These are phyloP conservation scores for Glycine soja DNA, from an alignment of 306 rosid genomes.

Conservation along the genomic window DNA sequence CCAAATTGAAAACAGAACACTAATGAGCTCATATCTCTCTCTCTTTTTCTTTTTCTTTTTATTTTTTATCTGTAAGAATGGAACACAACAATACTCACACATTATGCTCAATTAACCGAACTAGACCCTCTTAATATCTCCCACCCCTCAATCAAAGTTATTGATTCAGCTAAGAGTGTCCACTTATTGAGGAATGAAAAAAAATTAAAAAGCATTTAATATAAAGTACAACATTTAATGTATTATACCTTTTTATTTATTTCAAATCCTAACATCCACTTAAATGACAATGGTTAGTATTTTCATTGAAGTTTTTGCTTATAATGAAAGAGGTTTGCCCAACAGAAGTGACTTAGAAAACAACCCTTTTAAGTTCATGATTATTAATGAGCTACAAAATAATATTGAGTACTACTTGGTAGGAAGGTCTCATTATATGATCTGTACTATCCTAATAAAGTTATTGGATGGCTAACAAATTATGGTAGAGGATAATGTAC, in stretches of 20 bases:
- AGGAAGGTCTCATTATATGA: conserved; percentile 30
- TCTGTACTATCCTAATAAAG: conserved; percentile 31
- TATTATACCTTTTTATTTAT: too few species aligned
- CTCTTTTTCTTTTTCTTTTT: too few species aligned
- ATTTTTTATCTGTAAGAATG: too few species aligned
- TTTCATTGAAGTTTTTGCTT: too few species aligned
- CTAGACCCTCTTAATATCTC: too few species aligned
- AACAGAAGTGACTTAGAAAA: background rate
- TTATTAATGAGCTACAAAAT: conserved; percentile 12
- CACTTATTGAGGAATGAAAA: background rate
- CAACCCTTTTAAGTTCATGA: background rate
- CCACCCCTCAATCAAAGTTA: background rate
- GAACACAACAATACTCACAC: too few species aligned
- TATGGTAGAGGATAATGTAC: conserved; percentile 31
- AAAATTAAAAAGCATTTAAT: background rate
- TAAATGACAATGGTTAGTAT: too few species aligned
- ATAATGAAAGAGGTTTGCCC: too few species aligned
- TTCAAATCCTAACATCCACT: too few species aligned
- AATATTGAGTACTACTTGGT: background rate
- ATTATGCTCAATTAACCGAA: too few species aligned
- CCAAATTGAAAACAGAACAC: conserved; percentile 4
- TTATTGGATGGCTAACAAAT: conserved; percentile 21
- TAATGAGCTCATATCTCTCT: background rate
- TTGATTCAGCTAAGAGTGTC: background rate
- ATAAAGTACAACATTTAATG: background rate